Percentiles rank a stretch among this genome's conserved stretches.
Evolutionary conservation across 2,329 filamentous ascomycete genomes (phyloP).

Genomic region (Ceratocystis colombiana): DNA sequence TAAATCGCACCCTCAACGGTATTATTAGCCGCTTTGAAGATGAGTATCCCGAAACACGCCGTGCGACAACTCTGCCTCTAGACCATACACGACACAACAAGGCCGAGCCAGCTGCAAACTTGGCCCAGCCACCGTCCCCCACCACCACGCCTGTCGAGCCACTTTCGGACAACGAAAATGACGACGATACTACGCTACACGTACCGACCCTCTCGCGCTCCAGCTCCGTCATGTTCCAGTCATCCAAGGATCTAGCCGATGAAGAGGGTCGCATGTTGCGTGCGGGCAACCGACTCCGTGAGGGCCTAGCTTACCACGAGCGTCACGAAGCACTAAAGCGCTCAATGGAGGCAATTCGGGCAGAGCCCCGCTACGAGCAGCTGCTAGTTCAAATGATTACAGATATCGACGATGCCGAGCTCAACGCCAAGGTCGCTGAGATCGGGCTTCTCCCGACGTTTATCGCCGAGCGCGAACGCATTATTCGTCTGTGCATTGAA

Average conservation of each 20-base stretch:
- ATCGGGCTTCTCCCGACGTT: slow-evolving; percentile 54
- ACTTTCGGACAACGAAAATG: slow-evolving; percentile 37
- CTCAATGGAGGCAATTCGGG: slow-evolving; percentile 41
- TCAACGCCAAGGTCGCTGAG: slow-evolving; percentile 43
- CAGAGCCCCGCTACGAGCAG: slow-evolving; percentile 42
- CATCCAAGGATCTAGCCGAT: slow-evolving; percentile 44
- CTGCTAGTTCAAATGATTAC: slow-evolving; percentile 54
- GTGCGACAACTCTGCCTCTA: neutral
- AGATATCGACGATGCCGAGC: slow-evolving; percentile 50
- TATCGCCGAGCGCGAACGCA: slow-evolving; percentile 45
- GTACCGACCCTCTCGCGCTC: slow-evolving; percentile 40
- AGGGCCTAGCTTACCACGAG: slow-evolving; percentile 43
- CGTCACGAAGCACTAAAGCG: slow-evolving; percentile 42
- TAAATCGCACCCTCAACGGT: slow-evolving; percentile 75
- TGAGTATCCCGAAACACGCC: slow-evolving; percentile 77
- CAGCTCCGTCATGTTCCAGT: slow-evolving; percentile 43
- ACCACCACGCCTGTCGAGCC: slow-evolving; percentile 32
- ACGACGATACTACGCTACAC: slow-evolving; percentile 40
- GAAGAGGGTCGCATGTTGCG: slow-evolving; percentile 49
- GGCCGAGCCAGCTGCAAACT: slow-evolving; percentile 16
- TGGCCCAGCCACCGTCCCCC: slow-evolving; percentile 28
- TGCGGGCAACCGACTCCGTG: slow-evolving; percentile 47
- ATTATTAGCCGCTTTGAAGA: slow-evolving; percentile 96
- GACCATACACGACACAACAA: slow-evolving; percentile 18
- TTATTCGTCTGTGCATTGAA: slow-evolving; percentile 43